phyloP scores from a whole-genome alignment of 176 grass and related monocot genomes.

The Avena eriantha region DNA sequence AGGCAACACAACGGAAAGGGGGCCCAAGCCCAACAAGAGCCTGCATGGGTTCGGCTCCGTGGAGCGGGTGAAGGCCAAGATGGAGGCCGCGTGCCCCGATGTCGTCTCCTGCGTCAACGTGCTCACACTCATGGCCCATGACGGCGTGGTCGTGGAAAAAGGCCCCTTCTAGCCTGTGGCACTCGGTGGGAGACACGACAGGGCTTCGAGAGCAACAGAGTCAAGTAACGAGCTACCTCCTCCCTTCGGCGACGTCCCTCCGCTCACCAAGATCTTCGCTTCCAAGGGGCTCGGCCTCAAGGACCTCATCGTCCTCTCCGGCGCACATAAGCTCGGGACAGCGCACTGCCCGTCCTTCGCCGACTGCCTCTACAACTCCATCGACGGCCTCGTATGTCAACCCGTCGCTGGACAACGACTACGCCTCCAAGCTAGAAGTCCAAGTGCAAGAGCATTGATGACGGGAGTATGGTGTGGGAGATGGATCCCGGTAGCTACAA shows the following conservation, averaged over 20 bases:
- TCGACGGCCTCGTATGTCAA: constrained; percentile 34
- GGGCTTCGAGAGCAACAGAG: neutral
- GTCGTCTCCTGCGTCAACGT: constrained; percentile 74
- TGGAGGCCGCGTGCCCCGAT: constrained; percentile 61
- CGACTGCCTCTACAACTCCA: constrained; percentile 68
- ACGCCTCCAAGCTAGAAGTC: constrained; percentile 54
- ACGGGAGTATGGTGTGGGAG: constrained; percentile 51
- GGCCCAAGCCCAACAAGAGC: constrained; percentile 64
- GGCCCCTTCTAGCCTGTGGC: constrained; percentile 38
- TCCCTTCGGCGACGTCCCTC: neutral
- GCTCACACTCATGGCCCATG: constrained; percentile 60
- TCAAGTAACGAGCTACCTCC: constrained; percentile 22
- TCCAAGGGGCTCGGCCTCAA: constrained; percentile 40
- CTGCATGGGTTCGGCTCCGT: constrained; percentile 66
- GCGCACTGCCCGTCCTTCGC: constrained; percentile 55
- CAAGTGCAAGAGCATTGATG: constrained; percentile 50
- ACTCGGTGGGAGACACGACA: constrained; percentile 34
- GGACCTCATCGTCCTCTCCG: constrained; percentile 53
- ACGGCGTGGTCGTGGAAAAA: constrained; percentile 56
- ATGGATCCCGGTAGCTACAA: constrained; percentile 83
- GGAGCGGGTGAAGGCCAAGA: constrained; percentile 62
- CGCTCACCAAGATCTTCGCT: constrained; percentile 37
- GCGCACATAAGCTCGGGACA: constrained; percentile 65
- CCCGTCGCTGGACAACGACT: constrained; percentile 59
- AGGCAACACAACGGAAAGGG: constrained; percentile 48